Conservation (phyloP, 2,329 filamentous ascomycete genomes). For the Cryoendolithus antarcticus region DNA sequence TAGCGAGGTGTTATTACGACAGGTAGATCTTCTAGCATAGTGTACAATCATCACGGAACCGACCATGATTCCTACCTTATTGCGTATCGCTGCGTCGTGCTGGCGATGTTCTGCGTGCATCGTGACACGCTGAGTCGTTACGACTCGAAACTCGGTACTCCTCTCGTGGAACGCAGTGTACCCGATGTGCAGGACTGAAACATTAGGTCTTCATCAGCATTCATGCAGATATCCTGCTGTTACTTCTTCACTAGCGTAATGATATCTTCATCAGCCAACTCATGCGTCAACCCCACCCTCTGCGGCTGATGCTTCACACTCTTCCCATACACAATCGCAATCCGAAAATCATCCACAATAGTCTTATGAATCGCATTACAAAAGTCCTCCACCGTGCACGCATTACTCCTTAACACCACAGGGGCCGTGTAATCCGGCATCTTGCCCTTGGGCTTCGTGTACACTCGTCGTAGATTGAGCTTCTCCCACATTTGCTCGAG, state of each 20-base stretch:
- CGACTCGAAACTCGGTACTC: too few species aligned
- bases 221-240: too few species aligned
- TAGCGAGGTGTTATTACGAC: too few species aligned
- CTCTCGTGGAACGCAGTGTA: too few species aligned
- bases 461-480: conserved; percentile 78
- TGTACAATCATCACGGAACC: too few species aligned
- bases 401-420: conserved; percentile 71
- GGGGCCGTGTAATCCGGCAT: conserved; percentile 84
- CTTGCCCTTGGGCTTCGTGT: conserved; percentile 96
- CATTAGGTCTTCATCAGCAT: too few species aligned
- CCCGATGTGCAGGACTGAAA: too few species aligned
- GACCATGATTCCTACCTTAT: too few species aligned
- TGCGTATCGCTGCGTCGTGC: too few species aligned
- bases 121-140: too few species aligned
- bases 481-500: conserved; percentile 99
- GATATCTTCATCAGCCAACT: conserved; percentile 94
- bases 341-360: conserved; percentile 91
- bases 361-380: conserved; percentile 96
- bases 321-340: conserved; percentile 90
- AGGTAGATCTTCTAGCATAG: too few species aligned
- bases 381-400: conserved; percentile 92
- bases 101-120: too few species aligned
- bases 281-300: conserved; percentile 79
- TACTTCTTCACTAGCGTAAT: conserved; percentile 31
- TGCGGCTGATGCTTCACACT: conserved; percentile 98